Conservation (phyloP, 2,329 filamentous ascomycete genomes). For the Incumbomyces lentus region DNA sequence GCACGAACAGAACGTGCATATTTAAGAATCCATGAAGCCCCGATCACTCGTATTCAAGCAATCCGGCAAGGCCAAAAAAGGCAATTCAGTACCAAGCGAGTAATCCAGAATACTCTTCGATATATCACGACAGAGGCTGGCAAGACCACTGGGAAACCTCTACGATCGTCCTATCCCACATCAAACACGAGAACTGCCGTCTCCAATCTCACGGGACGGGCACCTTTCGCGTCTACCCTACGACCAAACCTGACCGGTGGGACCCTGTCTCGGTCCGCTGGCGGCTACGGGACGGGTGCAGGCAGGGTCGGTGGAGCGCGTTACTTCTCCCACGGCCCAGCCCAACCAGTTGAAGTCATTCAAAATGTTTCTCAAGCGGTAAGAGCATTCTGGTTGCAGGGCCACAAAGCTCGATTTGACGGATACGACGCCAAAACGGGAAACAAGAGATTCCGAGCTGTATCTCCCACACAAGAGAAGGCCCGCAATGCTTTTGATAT, state of each 20-base stretch:
- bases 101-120: conserved; percentile 34
- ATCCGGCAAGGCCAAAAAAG: conserved; percentile 55
- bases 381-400: conserved; percentile 83
- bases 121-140: conserved; percentile 42
- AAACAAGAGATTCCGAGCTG: conserved; percentile 65
- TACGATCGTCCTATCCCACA: conserved; percentile 44
- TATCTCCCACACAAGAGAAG: conserved; percentile 66
- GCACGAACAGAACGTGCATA: conserved; percentile 32
- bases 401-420: conserved; percentile 78
- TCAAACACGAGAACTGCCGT: conserved; percentile 48
- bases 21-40: conserved; percentile 42
- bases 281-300: conserved; percentile 71
- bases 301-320: conserved; percentile 61
- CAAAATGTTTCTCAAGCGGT: conserved; percentile 92
- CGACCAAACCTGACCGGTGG: conserved; percentile 89
- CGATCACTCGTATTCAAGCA: conserved; percentile 50
- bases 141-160: conserved; percentile 32
- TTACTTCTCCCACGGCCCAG: conserved; percentile 83
- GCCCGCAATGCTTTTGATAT: conserved; percentile 55
- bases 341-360: conserved; percentile 77
- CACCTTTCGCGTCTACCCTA: conserved; percentile 79
- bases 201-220: conserved; percentile 57
- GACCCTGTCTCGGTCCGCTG: conserved; percentile 69
- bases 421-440: conserved; percentile 59
- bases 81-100: conserved; percentile 49